phyloP scores from a whole-genome alignment of 2,329 filamentous ascomycete species.

The Incumbomyces lentus region DNA sequence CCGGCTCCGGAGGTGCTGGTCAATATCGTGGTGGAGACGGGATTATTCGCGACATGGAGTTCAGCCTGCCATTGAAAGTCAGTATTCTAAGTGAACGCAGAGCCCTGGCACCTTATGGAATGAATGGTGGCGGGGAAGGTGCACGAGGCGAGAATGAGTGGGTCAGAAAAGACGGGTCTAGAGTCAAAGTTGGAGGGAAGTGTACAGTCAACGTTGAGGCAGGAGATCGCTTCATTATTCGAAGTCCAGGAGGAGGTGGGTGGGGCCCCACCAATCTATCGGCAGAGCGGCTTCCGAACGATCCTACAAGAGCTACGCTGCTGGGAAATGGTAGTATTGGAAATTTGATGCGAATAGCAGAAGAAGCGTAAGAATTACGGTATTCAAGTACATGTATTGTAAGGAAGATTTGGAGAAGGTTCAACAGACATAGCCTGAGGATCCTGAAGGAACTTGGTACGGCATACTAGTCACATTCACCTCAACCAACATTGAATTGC shows the following conservation, averaged over 20 bases:
- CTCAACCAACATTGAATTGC: too few relatives aligned
- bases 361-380: too few relatives aligned
- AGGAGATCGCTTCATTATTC: slow-evolving; percentile 30
- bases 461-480: too few relatives aligned
- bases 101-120: slow-evolving; percentile 20
- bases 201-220: slow-evolving; percentile 21
- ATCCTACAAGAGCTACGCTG: too few relatives aligned
- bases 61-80: slow-evolving; percentile 65
- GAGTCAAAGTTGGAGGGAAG: slow-evolving; percentile 21
- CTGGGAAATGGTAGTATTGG: too few relatives aligned
- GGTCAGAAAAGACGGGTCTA: slow-evolving; percentile 16
- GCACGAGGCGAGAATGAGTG: slow-evolving; percentile 19
- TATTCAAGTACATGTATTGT: too few relatives aligned
- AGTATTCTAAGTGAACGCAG: slow-evolving; percentile 21
- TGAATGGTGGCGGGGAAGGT: slow-evolving; percentile 19
- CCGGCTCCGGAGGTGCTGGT: slow-evolving; percentile 54
- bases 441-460: too few relatives aligned
- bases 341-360: too few relatives aligned
- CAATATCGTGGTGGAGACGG: slow-evolving; percentile 65
- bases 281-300: too few relatives aligned
- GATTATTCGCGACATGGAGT: slow-evolving; percentile 69
- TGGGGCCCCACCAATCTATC: slow-evolving; percentile 3
- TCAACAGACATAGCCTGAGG: too few relatives aligned
- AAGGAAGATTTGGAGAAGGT: too few relatives aligned
- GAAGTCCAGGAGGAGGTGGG: slow-evolving; percentile 15